A percentile compares a stretch with the other conserved stretches of the same genome.
Evolutionary conservation across 2,329 filamentous ascomycete genomes (phyloP).

Genomic region (Cercospora beticola): DNA sequence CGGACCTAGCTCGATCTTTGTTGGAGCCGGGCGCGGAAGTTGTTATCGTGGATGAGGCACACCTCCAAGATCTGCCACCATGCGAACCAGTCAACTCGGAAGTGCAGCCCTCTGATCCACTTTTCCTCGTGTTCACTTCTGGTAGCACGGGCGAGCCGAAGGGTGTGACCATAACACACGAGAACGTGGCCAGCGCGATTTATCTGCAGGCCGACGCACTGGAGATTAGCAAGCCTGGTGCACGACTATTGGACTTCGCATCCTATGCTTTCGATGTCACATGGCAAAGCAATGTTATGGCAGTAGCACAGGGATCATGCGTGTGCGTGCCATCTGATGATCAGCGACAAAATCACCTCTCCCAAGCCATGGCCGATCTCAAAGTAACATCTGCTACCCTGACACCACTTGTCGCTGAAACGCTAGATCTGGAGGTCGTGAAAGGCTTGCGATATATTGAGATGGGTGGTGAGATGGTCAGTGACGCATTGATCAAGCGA

Average conservation of each 20-base stretch:
- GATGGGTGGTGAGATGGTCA: conserved; percentile 2
- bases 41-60: not conserved
- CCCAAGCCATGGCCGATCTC: not conserved
- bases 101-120: not conserved
- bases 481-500: not conserved
- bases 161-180: conserved; percentile 17
- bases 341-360: conserved; percentile 1
- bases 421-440: conserved; percentile 1
- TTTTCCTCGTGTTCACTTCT: conserved; percentile 9
- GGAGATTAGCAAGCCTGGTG: not conserved
- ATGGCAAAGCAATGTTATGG: conserved; percentile 6
- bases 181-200: not conserved
- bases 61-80: not conserved
- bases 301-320: conserved; percentile 6
- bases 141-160: conserved; percentile 17
- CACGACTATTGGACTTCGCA: not conserved
- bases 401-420: conserved; percentile 6
- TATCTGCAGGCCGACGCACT: not conserved
- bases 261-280: conserved; percentile 1
- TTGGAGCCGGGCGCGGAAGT: not conserved
- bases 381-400: not conserved
- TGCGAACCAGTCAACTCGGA: not conserved
- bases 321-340: conserved; percentile 4
- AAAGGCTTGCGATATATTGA: conserved; percentile 5
- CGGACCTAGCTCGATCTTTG: not conserved